Evolutionary conservation across 2,329 filamentous ascomycete genomes (phyloP), one percentile per base, ranked within the genome.

Genomic region (Fusarium chaquense): DNA sequence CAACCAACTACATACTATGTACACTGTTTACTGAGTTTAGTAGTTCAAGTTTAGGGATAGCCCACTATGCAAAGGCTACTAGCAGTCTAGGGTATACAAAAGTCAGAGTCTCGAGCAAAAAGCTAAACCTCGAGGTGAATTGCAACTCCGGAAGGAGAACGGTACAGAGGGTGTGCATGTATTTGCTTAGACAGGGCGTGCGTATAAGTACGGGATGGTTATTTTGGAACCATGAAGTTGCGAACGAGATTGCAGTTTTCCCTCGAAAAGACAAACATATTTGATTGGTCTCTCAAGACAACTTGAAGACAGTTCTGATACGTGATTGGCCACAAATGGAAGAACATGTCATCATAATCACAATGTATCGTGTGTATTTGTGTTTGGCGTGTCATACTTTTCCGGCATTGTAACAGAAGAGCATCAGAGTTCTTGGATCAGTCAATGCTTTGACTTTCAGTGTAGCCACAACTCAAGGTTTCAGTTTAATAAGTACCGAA

Each of bases 261-360:
- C 54, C 46, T 28, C 47, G 40, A 53, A 53, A n/a, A 40, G n/a
- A 49, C 32, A 24, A 40, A 36, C 30, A 44, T 16, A 32, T 22
- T 43, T 30, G 41, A 73, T 69, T 71, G 69, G 69, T 33, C 47
- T 35, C 44, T 46, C 40, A 33, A 18, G 41, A 50, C 35, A 58
- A 54, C 55, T 64, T 47, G 53, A 59, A 65, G 64, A 64, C 43
- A 40, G 40, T 24, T 43, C 30, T 49, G 54, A 62, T 64, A 54
- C 51, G 11, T 73, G 55, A 72, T 73, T 73, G 71, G 71, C 20
- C 35, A 40, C 12, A 46, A 38, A 13, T 26, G 41, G 33, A 22
- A 49, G 55, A 47, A 44, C 62, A 72, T 73, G 71, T 73, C 71
- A 73, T 70, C 71, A 72, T 72, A 71, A 72, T 72, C 65, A 69